Conservation (phyloP, 257 asterid species). For the Catharanthus roseus region DNA sequence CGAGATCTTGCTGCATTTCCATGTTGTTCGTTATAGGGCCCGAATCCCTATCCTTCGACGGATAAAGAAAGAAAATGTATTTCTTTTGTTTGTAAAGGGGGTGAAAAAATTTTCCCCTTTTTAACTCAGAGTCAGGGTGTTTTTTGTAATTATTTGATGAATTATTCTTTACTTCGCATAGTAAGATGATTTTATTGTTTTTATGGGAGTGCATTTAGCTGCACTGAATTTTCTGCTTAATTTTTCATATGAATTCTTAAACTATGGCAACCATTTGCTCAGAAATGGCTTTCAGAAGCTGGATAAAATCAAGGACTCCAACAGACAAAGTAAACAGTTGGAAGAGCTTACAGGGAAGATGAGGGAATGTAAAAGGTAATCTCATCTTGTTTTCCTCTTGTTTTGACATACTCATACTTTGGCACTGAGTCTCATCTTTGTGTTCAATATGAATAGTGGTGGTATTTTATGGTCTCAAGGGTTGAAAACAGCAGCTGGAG, state of each 20-base stretch:
- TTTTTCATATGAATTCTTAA: not conserved
- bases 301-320: slow-evolving; percentile 86
- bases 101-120: not conserved
- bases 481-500: not conserved
- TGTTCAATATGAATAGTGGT: not conserved
- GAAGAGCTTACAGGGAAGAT: slow-evolving; percentile 91
- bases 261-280: not conserved
- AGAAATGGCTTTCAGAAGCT: slow-evolving; percentile 96
- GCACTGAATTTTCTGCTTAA: not conserved
- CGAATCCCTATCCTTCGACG: not conserved
- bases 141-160: too few relatives aligned
- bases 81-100: not conserved
- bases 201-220: too few relatives aligned
- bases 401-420: not conserved
- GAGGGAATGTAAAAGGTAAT: slow-evolving; percentile 95
- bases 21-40: not conserved
- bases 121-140: not conserved
- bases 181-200: too few relatives aligned
- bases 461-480: not conserved
- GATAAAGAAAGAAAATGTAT: not conserved
- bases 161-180: too few relatives aligned
- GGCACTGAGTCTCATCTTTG: not conserved
- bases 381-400: not conserved
- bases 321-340: slow-evolving; percentile 84
- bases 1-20: not conserved